Evolutionary conservation across 495 filamentous ascomycete species (phyloP).

Genomic region (Neurospora sp.): DNA sequence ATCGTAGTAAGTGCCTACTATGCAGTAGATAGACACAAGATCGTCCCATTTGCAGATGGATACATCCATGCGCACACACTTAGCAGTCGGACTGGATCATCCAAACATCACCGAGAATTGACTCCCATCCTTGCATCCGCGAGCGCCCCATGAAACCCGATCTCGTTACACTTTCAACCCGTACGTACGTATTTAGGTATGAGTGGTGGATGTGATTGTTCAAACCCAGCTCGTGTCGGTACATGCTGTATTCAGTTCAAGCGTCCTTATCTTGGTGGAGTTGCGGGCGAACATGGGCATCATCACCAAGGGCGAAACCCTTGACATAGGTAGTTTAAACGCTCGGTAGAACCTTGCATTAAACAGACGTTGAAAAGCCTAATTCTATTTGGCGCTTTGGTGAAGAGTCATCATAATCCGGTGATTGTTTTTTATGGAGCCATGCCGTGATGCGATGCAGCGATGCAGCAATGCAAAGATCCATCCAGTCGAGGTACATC

Average conservation of each 20-base stretch:
- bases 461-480: background rate
- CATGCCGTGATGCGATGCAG: background rate
- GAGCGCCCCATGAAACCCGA: background rate
- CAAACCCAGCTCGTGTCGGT: background rate
- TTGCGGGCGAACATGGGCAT: background rate
- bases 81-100: background rate
- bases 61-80: background rate
- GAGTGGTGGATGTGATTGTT: background rate
- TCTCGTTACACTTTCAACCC: background rate
- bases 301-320: background rate
- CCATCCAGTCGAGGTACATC: background rate
- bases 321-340: background rate
- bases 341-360: background rate
- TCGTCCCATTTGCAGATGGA: background rate
- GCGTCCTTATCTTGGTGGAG: background rate
- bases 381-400: background rate
- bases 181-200: background rate
- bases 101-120: background rate
- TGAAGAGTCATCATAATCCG: background rate
- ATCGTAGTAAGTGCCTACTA: background rate
- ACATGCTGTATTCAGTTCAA: background rate
- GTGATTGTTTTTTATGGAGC: background rate
- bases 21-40: background rate
- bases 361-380: background rate
- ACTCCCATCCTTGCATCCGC: background rate